Percentiles rank a stretch among this genome's conserved stretches.
Conservation (phyloP, 352 stramenopile genomes). For the Globisporangium emineosum region DNA sequence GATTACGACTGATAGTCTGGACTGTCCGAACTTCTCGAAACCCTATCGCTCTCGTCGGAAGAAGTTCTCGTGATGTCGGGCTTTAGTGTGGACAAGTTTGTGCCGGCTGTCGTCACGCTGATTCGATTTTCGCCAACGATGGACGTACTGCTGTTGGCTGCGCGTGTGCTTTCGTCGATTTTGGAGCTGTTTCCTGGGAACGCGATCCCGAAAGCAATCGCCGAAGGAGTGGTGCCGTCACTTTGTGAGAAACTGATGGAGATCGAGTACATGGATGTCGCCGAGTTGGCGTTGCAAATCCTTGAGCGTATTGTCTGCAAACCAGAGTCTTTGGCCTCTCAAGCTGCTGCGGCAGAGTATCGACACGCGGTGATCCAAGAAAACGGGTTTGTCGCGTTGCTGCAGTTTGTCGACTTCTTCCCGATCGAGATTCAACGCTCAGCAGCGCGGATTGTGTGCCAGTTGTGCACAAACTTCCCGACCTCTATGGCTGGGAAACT, state of each 20-base stretch:
- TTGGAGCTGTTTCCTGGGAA: slow-evolving; percentile 51
- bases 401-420: slow-evolving; percentile 85
- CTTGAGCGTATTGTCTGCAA: slow-evolving; percentile 56
- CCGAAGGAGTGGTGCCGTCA: slow-evolving; percentile 41
- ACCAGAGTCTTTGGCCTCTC: slow-evolving; percentile 6
- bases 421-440: slow-evolving; percentile 68
- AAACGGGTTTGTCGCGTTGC: slow-evolving; percentile 61
- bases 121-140: slow-evolving; percentile 43
- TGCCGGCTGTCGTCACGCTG: slow-evolving; percentile 39
- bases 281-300: slow-evolving; percentile 65
- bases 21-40: slow-evolving; percentile 62
- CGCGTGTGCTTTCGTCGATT: slow-evolving; percentile 48
- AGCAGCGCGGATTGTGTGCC: slow-evolving; percentile 46
- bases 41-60: slow-evolving; percentile 66
- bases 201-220: slow-evolving; percentile 41
- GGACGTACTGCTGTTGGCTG: slow-evolving; percentile 60
- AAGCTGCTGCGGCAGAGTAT: slow-evolving; percentile 26
- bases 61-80: slow-evolving; percentile 61
- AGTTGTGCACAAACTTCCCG: slow-evolving; percentile 48
- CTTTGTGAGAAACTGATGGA: slow-evolving; percentile 72
- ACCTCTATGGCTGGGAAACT: slow-evolving; percentile 26
- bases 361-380: slow-evolving; percentile 44
- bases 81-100: slow-evolving; percentile 60
- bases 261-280: slow-evolving; percentile 85
- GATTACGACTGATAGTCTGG: slow-evolving; percentile 20